Base-by-base conservation (phyloP, 306 rosid species). In the Notholithocarpus densiflorus region DNA sequence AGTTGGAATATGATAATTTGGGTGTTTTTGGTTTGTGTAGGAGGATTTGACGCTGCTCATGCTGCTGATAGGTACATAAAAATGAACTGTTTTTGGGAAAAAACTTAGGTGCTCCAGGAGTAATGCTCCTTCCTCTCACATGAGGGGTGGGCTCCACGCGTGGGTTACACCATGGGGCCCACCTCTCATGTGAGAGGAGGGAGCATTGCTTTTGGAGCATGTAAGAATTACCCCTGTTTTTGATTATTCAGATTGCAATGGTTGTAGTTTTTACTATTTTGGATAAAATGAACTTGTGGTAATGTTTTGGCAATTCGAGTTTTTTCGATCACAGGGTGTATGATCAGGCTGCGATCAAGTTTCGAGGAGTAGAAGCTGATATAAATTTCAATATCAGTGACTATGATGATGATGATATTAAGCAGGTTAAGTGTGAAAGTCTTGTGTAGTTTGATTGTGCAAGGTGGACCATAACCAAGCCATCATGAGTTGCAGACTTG, bases 31-130 rank as follows among this genome's bases (percentile, higher is more conserved):
- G 60, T 54, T 73, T 15, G 66, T 80, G 29, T 74, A 94, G 97
- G 96, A 11, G 98, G 98, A 80, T 94, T 94, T 94, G 94, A 94
- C 27, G 88, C 98, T 3, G 97, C 98, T 8, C 93, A 89, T 88
- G 89, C 96, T 56, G 94, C 94, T 0, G 98, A 96, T 43, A 90
- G 98, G 96, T 92, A 71, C 68, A 32, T 32, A 32, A 32, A 37
- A 23, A 32, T 32, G 12, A 5, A 32, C 13, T 19, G 66, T 69
- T 55, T 40, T 60, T 72, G 24, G 26, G 26, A 24, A 24, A 24
- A 24, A 24, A 24, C 26, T 24, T 24, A 24, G 26, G 26, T 24
- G 26, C 26, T 24, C 0, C 26, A 2, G 2, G 26, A 24, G 0
- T 2, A 24, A 24, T 24, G 26, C 0, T 24, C 26, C 26, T 2